Conservation (phyloP, 176 grass and related monocot species). For the Zoysia pacifica region DNA sequence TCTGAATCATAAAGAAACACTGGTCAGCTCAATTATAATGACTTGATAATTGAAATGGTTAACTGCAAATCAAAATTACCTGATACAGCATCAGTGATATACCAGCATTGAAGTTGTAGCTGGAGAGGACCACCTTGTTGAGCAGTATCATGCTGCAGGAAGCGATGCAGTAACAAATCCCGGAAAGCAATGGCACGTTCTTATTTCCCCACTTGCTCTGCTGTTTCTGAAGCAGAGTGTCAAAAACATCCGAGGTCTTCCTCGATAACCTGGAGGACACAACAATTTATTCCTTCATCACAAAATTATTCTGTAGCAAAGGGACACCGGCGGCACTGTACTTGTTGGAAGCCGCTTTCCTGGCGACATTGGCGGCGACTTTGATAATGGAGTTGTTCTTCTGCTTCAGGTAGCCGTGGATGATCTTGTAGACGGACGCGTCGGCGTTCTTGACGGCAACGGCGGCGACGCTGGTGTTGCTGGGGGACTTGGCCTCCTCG, state of each 20-base stretch:
- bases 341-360: slow-evolving; percentile 60
- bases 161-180: slow-evolving; percentile 70
- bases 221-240: slow-evolving; percentile 61
- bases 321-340: background rate
- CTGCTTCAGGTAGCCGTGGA: slow-evolving; percentile 76
- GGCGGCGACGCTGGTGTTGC: slow-evolving; percentile 52
- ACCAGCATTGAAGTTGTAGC: slow-evolving; percentile 71
- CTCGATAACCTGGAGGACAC: slow-evolving; percentile 47
- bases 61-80: slow-evolving; percentile 34
- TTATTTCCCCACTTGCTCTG: slow-evolving; percentile 51
- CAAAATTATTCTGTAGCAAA: background rate
- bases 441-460: slow-evolving; percentile 57
- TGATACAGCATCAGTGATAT: slow-evolving; percentile 81
- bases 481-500: slow-evolving; percentile 64
- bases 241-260: slow-evolving; percentile 60
- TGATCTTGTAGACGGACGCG: slow-evolving; percentile 59
- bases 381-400: slow-evolving; percentile 75
- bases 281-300: background rate
- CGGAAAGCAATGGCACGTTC: slow-evolving; percentile 59
- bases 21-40: slow-evolving; percentile 17
- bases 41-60: background rate
- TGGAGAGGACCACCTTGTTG: slow-evolving; percentile 84
- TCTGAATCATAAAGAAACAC: slow-evolving; percentile 49
- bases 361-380: slow-evolving; percentile 51
- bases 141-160: slow-evolving; percentile 97